Conservation (phyloP, 805 yeast genomes). For the Teunomyces lycoperdinae region DNA sequence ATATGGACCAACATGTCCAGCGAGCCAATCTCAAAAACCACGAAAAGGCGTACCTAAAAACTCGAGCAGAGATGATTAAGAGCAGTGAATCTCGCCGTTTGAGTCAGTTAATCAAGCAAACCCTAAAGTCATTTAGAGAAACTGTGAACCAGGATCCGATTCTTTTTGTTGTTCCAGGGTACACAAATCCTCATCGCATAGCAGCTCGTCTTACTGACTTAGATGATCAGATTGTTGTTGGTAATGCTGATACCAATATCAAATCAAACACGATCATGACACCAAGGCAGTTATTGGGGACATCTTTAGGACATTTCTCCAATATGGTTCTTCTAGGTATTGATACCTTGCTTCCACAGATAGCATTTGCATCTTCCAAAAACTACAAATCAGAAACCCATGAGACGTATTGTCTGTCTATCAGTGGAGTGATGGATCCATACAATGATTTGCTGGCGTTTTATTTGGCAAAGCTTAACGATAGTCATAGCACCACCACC, state of each 20-base stretch:
- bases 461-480: constrained; percentile 15
- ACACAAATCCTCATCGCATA: constrained; percentile 5
- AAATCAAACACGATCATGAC: constrained; percentile 6
- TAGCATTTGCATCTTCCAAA: constrained; percentile 12
- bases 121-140: constrained; percentile 1
- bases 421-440: constrained; percentile 20
- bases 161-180: constrained; percentile 17
- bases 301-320: constrained; percentile 5
- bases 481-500: no score
- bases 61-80: neutral
- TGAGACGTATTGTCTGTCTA: neutral
- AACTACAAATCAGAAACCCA: neutral
- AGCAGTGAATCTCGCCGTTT: neutral
- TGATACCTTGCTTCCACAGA: constrained; percentile 20
- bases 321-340: constrained; percentile 17
- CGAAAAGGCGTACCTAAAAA: constrained; percentile 13
- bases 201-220: neutral
- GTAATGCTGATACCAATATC: neutral
- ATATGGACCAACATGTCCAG: constrained; percentile 11
- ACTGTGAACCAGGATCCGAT: constrained; percentile 7
- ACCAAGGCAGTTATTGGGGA: constrained; percentile 16
- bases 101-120: neutral
- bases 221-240: neutral
- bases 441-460: constrained; percentile 16
- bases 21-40: constrained; percentile 12